Conservation (phyloP, 108 stramenopile genomes). For the Skeletonema potamos region DNA sequence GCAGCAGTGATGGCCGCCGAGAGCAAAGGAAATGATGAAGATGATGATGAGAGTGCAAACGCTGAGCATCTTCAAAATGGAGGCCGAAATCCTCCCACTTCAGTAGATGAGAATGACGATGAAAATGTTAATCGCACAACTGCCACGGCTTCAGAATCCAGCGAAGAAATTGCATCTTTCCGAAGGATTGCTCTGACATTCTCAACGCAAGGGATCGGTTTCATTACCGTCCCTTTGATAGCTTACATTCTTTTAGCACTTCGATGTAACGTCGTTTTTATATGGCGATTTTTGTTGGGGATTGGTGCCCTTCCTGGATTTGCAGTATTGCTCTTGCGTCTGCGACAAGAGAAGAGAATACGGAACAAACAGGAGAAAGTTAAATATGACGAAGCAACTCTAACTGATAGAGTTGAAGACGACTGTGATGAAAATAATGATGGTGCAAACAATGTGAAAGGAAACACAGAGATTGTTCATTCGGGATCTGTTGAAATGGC, state of each 20-base stretch:
- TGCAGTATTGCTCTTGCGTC: constrained; percentile 30
- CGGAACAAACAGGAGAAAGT: background rate
- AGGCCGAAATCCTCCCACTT: background rate
- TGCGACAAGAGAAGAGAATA: constrained; percentile 9
- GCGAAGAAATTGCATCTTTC: constrained; percentile 17
- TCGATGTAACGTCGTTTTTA: constrained; percentile 18
- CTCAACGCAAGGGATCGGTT: constrained; percentile 65
- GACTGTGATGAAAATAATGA: background rate
- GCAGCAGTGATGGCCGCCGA: constrained; percentile 68
- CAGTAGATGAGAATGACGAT: background rate
- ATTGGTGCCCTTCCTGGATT: constrained; percentile 54
- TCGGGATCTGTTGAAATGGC: constrained; percentile 2
- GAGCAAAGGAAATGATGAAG: constrained; percentile 12
- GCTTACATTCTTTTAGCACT: constrained; percentile 33
- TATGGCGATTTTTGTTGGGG: constrained; percentile 46
- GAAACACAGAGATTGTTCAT: background rate
- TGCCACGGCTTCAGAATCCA: background rate
- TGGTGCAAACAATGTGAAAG: background rate
- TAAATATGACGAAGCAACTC: background rate
- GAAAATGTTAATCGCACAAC: background rate
- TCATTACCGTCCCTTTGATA: constrained; percentile 49
- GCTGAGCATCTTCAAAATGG: background rate
- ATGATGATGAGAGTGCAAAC: background rate
- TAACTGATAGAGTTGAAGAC: background rate
- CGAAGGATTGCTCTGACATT: constrained; percentile 60